These are phyloP conservation scores for Lachnellula hyalina DNA, from an alignment of 2,329 filamentous ascomycete genomes.

Conservation along the genomic window DNA sequence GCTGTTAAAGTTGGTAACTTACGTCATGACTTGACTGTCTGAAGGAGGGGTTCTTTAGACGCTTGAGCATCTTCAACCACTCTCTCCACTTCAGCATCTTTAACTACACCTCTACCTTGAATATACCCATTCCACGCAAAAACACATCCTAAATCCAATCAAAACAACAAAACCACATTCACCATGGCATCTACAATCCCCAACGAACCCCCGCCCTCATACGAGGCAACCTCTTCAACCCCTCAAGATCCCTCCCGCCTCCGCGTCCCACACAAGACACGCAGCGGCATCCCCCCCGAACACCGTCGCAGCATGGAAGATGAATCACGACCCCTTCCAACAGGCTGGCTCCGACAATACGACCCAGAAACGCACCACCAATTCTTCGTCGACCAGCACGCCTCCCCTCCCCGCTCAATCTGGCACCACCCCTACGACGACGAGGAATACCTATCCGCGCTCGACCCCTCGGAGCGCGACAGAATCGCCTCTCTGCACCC, in stretches of 20 bases:
- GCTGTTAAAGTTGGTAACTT: no score
- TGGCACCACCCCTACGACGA: constrained; percentile 61
- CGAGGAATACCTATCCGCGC: constrained; percentile 43
- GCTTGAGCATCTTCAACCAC: no score
- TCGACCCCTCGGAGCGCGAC: constrained; percentile 45
- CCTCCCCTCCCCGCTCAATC: constrained; percentile 49
- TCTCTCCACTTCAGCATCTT: no score
- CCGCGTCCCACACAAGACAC: constrained; percentile 29
- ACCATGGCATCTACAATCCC: constrained; percentile 4
- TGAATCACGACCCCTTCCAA: constrained; percentile 47
- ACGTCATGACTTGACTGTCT: no score
- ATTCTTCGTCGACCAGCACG: constrained; percentile 56
- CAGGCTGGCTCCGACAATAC: constrained; percentile 52
- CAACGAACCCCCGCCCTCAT: constrained; percentile 32
- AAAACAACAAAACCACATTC: neutral
- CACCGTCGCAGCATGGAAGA: constrained; percentile 57
- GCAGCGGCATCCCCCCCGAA: constrained; percentile 48
- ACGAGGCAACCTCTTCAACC: constrained; percentile 17
- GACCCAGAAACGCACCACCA: constrained; percentile 50
- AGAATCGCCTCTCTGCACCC: constrained; percentile 36
- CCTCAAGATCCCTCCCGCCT: constrained; percentile 19
- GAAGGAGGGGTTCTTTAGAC: no score
- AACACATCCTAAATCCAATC: no score
- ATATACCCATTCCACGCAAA: no score
- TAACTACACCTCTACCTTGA: no score